Base-by-base conservation (phyloP, 1,284 basidiomycete genomes). In the Stereum hirsutum region DNA sequence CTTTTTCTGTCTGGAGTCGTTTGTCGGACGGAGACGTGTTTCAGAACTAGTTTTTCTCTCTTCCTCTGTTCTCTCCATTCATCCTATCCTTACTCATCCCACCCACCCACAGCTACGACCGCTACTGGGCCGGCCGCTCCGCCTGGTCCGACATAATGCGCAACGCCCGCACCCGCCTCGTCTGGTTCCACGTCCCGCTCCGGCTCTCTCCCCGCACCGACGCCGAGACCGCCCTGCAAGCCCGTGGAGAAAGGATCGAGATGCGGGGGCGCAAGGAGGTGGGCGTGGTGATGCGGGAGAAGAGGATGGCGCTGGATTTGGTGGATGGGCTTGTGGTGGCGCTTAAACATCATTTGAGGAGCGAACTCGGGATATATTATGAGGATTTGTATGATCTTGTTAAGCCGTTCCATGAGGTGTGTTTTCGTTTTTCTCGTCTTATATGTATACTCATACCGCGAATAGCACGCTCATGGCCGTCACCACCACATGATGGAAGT, bases 181-280 rank as follows among this genome's bases (percentile, higher is more conserved):
- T 80, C 17, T 81, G 78, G 79, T 74, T 78, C 49, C 78, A 82
- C 48, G 65, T 76, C 8, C 80, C 81, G 3, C 67, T 68, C 4
- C 62, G 66, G 30, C 46, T 74, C 6, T 54, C 60, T 0, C 56
- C 57, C 0, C 68, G 68, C 47, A 65, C 64, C 0, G 39, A 53
- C 7, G 59, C 68, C 45, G 68, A 71, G 44, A 59, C 48, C 2
- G 45, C 51, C 60, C 58, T 5, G 34, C 53, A 31, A 15, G 20
- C 27, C 19, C n/a, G n/a, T n/a, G n/a, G n/a, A n/a, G n/a, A n/a
- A n/a, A n/a, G n/a, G n/a, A 6, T n/a, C 2, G 19, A 30, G 4
- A 2, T 21, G 10, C 45, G 26, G 10, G 34, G 19, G 11, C 31
- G 48, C 20, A 50, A 67, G 17, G 74, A 79, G 46, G 51, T 72